Base-by-base conservation (phyloP, 2,329 filamentous ascomycete species). In the Zelopaecilomyces penicillatus region DNA sequence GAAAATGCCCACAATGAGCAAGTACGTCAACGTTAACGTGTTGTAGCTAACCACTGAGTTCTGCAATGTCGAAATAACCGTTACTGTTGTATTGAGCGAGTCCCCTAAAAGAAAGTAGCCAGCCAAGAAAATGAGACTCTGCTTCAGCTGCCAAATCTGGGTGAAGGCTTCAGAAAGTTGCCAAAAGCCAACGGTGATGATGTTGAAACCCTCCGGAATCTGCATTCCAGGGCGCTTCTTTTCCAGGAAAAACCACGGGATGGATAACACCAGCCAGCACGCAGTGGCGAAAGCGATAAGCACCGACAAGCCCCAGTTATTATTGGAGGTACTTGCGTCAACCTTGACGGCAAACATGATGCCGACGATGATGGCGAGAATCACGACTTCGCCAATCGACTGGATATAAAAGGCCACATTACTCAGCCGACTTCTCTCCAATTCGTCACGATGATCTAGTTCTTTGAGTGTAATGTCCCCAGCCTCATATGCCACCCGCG, bases 61-160 rank as follows among this genome's bases (percentile, higher is more conserved):
- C 55, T 85, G 82, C 5, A 84, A 61, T 0, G 80, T 85, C 1
- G 66, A 70, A 30, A 85, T 78, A 26, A 85, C 80, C 0, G 82
- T 85, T 5, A 84, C 78, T 0, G 81, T 83, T 0, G 82, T 86
- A 58, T 85, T 85, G 32, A 85, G 67, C 1, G 76, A 80, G 60
- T 85, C 82, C n/a, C 79, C 81, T 0, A 85, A 71, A 2, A 85
- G 66, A 56, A 85, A 85, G 55, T 83, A 85, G 3, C 76, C 79
- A 36, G 79, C 70, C 0, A 86, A 70, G 57, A 85, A 85, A 12
- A 83, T 65, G 29, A 85, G 59, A 50, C 74, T 81, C 62, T 85
- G 82, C 56, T 77, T 80, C 37, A 85, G 62, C 33, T 76, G 73
- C 75, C 78, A 81, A 11, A 85, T 76, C 56, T 83, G 74, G 0